Conservation (phyloP, 1,284 basidiomycete genomes). For the Phlebopus sp. region DNA sequence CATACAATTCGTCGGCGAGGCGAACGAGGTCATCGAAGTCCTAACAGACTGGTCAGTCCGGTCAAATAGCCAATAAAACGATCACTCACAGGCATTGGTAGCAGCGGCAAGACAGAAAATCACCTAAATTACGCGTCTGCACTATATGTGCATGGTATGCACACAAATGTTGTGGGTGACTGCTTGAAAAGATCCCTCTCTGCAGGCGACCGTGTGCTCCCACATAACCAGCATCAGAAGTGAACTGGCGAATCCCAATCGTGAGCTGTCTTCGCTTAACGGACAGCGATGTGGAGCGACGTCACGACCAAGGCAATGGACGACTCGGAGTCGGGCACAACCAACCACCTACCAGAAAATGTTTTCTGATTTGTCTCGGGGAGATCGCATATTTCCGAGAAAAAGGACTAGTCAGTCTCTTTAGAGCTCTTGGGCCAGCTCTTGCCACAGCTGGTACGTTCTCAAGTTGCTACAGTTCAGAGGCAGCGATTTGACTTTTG, state of each 20-base stretch:
- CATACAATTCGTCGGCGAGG: constrained; percentile 26
- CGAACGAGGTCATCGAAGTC: constrained; percentile 25
- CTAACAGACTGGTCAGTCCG: constrained; percentile 11
- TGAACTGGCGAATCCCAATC: not conserved
- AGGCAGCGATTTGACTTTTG: too few species aligned
- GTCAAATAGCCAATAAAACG: not conserved
- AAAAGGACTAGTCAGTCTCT: too few species aligned
- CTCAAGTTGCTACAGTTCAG: too few species aligned
- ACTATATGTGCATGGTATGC: not conserved
- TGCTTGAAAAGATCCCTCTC: not conserved
- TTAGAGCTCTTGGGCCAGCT: too few species aligned
- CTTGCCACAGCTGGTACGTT: too few species aligned
- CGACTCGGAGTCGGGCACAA: not conserved
- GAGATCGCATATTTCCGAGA: too few species aligned
- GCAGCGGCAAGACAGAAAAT: not conserved
- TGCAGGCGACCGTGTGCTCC: not conserved
- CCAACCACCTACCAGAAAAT: not conserved
- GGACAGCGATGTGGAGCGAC: not conserved
- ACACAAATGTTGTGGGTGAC: not conserved
- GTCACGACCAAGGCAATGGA: not conserved
- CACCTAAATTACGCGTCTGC: not conserved
- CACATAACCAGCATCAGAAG: not conserved
- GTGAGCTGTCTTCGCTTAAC: not conserved
- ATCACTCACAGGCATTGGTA: constrained; percentile 20
- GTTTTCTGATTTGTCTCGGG: too few species aligned